Percentiles rank a stretch among this genome's conserved stretches.
These are phyloP conservation scores for Colletotrichum plurivorum DNA, from an alignment of 2,329 filamentous ascomycete species.

Conservation along the genomic window DNA sequence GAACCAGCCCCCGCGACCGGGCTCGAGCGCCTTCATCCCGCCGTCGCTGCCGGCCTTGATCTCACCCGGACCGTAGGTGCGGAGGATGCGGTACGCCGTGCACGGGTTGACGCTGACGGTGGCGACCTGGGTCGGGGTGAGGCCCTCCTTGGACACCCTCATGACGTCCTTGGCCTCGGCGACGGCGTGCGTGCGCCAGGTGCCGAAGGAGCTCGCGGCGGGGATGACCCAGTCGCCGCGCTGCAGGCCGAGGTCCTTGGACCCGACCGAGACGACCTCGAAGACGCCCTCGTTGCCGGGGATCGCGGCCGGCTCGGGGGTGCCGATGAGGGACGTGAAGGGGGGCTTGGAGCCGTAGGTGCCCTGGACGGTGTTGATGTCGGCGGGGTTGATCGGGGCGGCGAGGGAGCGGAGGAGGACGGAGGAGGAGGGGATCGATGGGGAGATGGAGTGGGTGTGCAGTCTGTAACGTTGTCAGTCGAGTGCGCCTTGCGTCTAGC, in stretches of 20 bases:
- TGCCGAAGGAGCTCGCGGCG: conserved; percentile 85
- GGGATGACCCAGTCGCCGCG: conserved; percentile 97
- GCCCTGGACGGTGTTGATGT: conserved; percentile 98
- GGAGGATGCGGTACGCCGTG: conserved; percentile 93
- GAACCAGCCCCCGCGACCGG: conserved; percentile 83
- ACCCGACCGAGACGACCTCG: conserved; percentile 82
- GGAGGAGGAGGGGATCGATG: conserved; percentile 73
- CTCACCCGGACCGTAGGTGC: conserved; percentile 75
- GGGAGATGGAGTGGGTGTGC: conserved; percentile 83
- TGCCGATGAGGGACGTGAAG: conserved; percentile 84
- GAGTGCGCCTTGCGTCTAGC: background rate
- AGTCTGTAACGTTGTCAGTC: conserved; percentile 55
- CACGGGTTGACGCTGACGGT: conserved; percentile 95
- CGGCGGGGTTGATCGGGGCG: conserved; percentile 94
- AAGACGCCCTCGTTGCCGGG: conserved; percentile 95
- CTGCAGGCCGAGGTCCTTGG: conserved; percentile 65
- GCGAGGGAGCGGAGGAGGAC: conserved; percentile 90
- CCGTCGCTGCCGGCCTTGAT: conserved; percentile 58
- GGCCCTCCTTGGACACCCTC: conserved; percentile 77
- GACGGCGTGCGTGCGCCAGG: conserved; percentile 93
- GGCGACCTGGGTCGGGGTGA: conserved; percentile 84
- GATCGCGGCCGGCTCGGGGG: conserved; percentile 80
- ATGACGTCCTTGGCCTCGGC: conserved; percentile 71
- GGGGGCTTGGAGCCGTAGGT: conserved; percentile 90
- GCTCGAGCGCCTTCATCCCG: conserved; percentile 58